These are phyloP conservation scores for Raphanus raphanistrum DNA, from an alignment of 345 rosid genomes.

Conservation along the genomic window DNA sequence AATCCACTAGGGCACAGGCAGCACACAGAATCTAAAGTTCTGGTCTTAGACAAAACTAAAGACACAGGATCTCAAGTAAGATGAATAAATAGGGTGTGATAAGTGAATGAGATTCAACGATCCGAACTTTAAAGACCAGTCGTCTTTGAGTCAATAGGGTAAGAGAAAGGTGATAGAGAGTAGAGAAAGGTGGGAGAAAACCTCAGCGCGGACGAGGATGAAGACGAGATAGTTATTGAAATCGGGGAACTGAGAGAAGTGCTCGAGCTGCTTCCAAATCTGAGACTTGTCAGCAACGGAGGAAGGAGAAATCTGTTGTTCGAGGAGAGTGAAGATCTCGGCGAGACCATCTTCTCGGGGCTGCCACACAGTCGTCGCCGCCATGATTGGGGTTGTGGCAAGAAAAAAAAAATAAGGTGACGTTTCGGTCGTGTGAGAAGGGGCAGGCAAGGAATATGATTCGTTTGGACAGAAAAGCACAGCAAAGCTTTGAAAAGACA, in stretches of 20 bases:
- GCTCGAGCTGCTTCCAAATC: constrained; percentile 93
- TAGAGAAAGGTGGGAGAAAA: constrained; percentile 10
- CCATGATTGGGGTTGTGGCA: constrained; percentile 42
- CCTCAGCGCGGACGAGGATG: constrained; percentile 90
- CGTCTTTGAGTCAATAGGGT: constrained; percentile 28
- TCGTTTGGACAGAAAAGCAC: constrained; percentile 28
- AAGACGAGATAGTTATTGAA: constrained; percentile 94
- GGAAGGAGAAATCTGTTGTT: constrained; percentile 88
- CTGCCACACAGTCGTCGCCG: constrained; percentile 73
- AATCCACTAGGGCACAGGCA: constrained; percentile 9
- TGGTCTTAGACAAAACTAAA: constrained; percentile 1
- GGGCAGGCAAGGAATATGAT: constrained; percentile 33
- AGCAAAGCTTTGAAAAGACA: constrained; percentile 35
- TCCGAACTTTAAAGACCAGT: not conserved
- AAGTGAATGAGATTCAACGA: constrained; percentile 19
- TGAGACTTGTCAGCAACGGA: constrained; percentile 82
- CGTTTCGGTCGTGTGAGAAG: constrained; percentile 30
- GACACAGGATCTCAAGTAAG: constrained; percentile 8
- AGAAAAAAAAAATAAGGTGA: not conserved
- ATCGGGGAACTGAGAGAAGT: constrained; percentile 90
- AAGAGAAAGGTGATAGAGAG: not conserved
- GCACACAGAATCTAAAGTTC: not conserved
- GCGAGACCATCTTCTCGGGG: constrained; percentile 80
- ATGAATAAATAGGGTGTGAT: not conserved
- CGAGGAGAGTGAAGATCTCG: constrained; percentile 81